Evolutionary conservation across 257 asterid species (phyloP), one percentile per base, ranked within the genome.

Genomic region (Marsdenia floribunda): DNA sequence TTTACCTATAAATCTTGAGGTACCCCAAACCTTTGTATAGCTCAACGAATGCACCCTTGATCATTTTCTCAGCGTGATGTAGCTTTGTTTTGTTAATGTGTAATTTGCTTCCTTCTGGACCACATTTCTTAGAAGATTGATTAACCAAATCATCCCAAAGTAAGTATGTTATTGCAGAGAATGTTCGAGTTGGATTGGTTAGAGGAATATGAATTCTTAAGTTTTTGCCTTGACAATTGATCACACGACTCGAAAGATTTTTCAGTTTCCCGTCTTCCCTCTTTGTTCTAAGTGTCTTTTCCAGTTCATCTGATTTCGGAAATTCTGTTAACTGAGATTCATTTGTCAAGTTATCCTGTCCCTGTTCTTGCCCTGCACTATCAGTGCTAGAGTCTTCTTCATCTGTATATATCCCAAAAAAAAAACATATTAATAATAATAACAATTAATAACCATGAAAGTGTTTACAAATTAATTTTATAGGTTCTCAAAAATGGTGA

Each of bases 21-120:
- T 87, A 90, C 49, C 88, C 92, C 84, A 93, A 75, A 76, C 98
- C 98, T 79, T 86, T 93, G 80, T 91, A 93, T 63, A 93, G 93
- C 83, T 93, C 98, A 73, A 93, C 55, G 66, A 90, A 89, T 10
- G 97, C 98, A 53, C 96, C 94, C 29, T 83, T 84, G 24, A 93
- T 93, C 97, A 93, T 93, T 81, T 93, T 91, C 81, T 93, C 97
- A 21, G 98, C 96, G 77, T 87, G 92, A n/a, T 83, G 96, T 33
- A 93, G 74, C 81, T 87, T 93, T 46, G 79, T 86, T 81, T 81
- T 89, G 81, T 88, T 90, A 58, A 90, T 83, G 59, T 86, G 96
- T 71, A 93, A 35, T 52, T 83, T 85, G 35, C 77, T 81, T 33
- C 80, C 88, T 1, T 85, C 89, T 6, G 76, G 65, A 2, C 87